phyloP scores from a whole-genome alignment of 2,329 filamentous ascomycete genomes.

The Fonsecaea nubica region DNA sequence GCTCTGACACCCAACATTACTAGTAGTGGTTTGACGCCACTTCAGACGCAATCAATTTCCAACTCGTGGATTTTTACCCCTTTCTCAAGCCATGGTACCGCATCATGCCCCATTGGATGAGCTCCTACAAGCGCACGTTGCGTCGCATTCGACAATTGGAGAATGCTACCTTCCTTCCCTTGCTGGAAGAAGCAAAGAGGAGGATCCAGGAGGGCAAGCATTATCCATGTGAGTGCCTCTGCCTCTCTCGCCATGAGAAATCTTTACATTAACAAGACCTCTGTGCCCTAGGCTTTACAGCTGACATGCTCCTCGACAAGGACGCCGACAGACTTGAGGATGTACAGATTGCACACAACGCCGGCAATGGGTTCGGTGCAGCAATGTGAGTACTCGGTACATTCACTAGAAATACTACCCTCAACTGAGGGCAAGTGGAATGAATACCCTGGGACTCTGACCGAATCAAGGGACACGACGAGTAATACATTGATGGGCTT shows the following conservation, averaged over 20 bases:
- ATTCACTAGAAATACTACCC: not conserved
- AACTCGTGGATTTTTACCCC: not conserved
- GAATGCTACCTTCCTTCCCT: not conserved
- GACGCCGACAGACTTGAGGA: not conserved
- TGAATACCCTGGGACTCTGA: not conserved
- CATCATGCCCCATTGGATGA: not conserved
- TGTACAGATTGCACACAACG: not conserved
- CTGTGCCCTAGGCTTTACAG: not conserved
- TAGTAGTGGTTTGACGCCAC: not conserved
- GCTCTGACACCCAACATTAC: not conserved
- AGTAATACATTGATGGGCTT: constrained; percentile 9
- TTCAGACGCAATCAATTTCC: not conserved
- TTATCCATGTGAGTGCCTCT: not conserved
- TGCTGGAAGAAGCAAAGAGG: not conserved
- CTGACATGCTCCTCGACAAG: not conserved
- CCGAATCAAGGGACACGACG: not conserved
- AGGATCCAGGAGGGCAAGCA: not conserved
- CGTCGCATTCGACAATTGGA: not conserved
- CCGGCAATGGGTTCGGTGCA: not conserved
- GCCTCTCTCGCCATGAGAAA: too few relatives aligned
- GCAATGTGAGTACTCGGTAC: not conserved
- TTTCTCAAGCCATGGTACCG: not conserved
- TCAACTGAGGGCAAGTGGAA: too few relatives aligned
- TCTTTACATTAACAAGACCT: not conserved
- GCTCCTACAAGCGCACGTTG: not conserved